A percentile compares a stretch with the other conserved stretches of the same genome.
Conservation (phyloP, 2,329 filamentous ascomycete genomes). For the Chaetomiaceae sp. region DNA sequence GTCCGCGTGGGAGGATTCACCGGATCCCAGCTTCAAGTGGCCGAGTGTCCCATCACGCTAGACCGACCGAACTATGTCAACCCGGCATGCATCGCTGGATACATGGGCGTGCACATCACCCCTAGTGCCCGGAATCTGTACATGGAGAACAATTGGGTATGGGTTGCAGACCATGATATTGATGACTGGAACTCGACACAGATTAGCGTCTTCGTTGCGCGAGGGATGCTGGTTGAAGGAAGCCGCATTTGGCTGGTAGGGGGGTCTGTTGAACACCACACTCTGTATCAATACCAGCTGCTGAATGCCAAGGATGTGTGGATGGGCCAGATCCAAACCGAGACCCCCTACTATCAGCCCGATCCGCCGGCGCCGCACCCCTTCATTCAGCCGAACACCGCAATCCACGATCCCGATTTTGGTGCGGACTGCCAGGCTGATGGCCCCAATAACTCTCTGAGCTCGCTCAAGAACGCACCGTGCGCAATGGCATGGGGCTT, state of each 20-base stretch:
- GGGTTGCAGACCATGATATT: conserved; percentile 49
- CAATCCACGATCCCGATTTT: conserved; percentile 49
- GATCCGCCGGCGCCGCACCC: conserved; percentile 55
- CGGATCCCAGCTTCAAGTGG: conserved; percentile 63
- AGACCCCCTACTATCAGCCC: conserved; percentile 69
- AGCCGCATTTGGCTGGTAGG: conserved; percentile 58
- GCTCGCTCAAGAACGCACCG: conserved; percentile 29
- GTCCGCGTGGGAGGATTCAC: conserved; percentile 68
- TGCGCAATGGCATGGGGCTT: conserved; percentile 62
- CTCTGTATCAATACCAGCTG: conserved; percentile 67
- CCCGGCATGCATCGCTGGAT: conserved; percentile 35
- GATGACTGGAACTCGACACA: conserved; percentile 41
- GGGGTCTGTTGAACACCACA: conserved; percentile 61
- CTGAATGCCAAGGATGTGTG: conserved; percentile 56
- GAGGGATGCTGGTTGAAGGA: conserved; percentile 47
- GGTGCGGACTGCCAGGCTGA: conserved; percentile 36
- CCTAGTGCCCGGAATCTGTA: conserved; percentile 35
- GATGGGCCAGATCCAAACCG: conserved; percentile 62
- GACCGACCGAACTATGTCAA: conserved; percentile 24
- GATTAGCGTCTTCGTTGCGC: conserved; percentile 47
- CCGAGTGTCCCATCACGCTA: conserved; percentile 58
- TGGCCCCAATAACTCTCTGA: conserved; percentile 11
- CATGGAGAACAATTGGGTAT: conserved; percentile 49
- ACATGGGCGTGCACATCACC: conserved; percentile 42
- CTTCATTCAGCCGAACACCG: conserved; percentile 41